These are phyloP conservation scores for Mortierella sp. DNA, from an alignment of 371 early-diverging fungal genomes.

Conservation along the genomic window DNA sequence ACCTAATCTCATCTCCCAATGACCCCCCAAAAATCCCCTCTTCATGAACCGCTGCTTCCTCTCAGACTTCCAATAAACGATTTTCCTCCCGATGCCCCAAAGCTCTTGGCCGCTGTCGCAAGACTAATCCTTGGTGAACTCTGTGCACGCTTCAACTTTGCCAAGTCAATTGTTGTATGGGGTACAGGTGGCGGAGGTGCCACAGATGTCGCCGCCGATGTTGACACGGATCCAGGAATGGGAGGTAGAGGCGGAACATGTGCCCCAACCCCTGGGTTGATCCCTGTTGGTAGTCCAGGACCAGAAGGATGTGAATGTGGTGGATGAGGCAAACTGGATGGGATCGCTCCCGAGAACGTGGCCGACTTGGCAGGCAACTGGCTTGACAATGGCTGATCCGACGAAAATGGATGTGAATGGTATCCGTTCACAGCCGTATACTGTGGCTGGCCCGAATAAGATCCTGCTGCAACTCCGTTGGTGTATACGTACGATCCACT, in stretches of 20 bases:
- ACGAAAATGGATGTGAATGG: constrained; percentile 1
- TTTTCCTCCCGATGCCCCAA: constrained; percentile 46
- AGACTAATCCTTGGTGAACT: constrained; percentile 48
- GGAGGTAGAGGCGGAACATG: constrained; percentile 9
- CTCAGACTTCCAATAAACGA: constrained; percentile 47
- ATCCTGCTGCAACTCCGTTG: constrained; percentile 26
- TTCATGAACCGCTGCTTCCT: constrained; percentile 30
- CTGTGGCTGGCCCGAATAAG: constrained; percentile 18
- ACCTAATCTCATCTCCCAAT: not conserved
- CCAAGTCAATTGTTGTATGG: constrained; percentile 36
- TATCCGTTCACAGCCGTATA: constrained; percentile 29
- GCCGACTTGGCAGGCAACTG: not conserved
- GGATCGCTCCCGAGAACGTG: constrained; percentile 2
- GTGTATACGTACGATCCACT: constrained; percentile 47
- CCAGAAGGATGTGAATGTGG: too few relatives aligned
- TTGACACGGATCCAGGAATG: not conserved
- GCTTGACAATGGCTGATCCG: too few relatives aligned
- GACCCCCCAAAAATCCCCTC: not conserved
- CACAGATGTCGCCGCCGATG: constrained; percentile 10
- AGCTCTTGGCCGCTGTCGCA: constrained; percentile 43
- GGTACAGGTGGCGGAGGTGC: constrained; percentile 6
- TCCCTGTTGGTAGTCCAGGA: not conserved
- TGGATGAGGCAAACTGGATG: constrained; percentile 2
- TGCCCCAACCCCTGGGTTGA: not conserved
- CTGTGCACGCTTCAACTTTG: constrained; percentile 47